These are phyloP conservation scores for Lentinula edodes DNA, from an alignment of 768 basidiomycete species.

Conservation along the genomic window DNA sequence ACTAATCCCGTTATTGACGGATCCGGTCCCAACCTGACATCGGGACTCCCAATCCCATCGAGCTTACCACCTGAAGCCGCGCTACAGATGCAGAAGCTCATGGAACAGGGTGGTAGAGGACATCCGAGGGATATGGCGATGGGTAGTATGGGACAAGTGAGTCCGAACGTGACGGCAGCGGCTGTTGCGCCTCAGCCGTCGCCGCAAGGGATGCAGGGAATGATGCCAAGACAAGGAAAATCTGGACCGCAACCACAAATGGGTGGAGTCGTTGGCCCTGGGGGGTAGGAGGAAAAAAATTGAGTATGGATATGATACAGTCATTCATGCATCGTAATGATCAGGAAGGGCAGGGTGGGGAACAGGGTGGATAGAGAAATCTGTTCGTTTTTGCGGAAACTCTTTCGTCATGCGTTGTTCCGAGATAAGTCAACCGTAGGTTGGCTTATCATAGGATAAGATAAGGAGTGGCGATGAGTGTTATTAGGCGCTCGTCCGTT, in stretches of 20 bases:
- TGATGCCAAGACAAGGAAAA: background rate
- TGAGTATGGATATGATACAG: conserved; percentile 1
- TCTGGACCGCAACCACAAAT: background rate
- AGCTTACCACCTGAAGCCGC: conserved; percentile 4
- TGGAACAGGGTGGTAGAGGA: background rate
- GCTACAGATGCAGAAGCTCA: conserved; percentile 5
- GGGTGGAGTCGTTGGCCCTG: background rate
- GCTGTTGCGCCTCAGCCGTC: background rate
- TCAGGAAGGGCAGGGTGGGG: background rate
- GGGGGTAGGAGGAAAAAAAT: background rate
- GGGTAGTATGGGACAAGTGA: background rate
- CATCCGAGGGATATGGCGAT: conserved; percentile 3
- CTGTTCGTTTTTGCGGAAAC: background rate
- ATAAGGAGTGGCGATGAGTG: no score
- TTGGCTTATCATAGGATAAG: no score
- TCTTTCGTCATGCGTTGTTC: background rate
- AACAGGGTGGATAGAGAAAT: background rate
- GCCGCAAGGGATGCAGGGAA: background rate
- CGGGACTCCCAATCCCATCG: background rate
- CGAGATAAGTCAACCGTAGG: no score
- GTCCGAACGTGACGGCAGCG: background rate
- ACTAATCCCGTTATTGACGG: background rate
- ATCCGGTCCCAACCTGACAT: background rate
- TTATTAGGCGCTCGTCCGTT: no score
- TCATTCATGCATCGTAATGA: background rate